A percentile compares a stretch with the other conserved stretches of the same genome.
phyloP scores from a whole-genome alignment of 495 filamentous ascomycete species.

The Gamarada debralockiae region DNA sequence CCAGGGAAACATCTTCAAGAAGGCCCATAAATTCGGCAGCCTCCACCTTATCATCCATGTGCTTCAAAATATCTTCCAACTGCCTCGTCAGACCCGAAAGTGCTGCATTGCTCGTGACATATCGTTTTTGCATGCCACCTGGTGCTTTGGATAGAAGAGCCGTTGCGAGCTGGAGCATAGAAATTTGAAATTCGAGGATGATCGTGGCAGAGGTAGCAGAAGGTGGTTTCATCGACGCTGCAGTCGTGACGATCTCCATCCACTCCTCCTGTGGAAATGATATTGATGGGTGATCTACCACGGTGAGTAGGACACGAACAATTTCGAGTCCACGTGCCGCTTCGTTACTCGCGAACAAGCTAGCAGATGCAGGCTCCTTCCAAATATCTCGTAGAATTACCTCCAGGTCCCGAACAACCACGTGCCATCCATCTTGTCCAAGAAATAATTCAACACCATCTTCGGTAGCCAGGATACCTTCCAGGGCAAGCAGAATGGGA shows the following conservation, averaged over 20 bases:
- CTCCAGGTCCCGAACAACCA: conserved; percentile 42
- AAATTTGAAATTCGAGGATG: conserved; percentile 43
- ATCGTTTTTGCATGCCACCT: conserved; percentile 39
- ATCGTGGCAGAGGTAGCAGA: conserved; percentile 13
- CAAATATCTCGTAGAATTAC: conserved; percentile 29
- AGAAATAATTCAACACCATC: conserved; percentile 42
- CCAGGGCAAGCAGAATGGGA: conserved; percentile 49
- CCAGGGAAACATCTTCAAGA: conserved; percentile 23
- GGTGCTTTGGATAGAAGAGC: conserved; percentile 42
- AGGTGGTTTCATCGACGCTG: conserved; percentile 33
- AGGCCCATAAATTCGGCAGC: conserved; percentile 22
- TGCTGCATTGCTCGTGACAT: conserved; percentile 35
- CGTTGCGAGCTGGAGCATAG: conserved; percentile 45
- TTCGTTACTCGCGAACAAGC: conserved; percentile 25
- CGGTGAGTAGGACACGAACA: conserved; percentile 42
- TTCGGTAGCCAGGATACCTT: conserved; percentile 41
- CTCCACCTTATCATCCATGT: conserved; percentile 18
- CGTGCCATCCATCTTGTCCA: conserved; percentile 43
- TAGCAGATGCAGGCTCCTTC: not conserved
- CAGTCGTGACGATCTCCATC: conserved; percentile 39
- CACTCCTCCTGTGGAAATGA: conserved; percentile 39
- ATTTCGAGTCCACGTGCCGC: conserved; percentile 45
- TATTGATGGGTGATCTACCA: conserved; percentile 38
- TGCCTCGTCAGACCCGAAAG: conserved; percentile 35
- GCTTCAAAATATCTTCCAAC: conserved; percentile 22